Evolutionary conservation across 495 filamentous ascomycete genomes (phyloP).

Genomic region (Aspergillus sparsus): DNA sequence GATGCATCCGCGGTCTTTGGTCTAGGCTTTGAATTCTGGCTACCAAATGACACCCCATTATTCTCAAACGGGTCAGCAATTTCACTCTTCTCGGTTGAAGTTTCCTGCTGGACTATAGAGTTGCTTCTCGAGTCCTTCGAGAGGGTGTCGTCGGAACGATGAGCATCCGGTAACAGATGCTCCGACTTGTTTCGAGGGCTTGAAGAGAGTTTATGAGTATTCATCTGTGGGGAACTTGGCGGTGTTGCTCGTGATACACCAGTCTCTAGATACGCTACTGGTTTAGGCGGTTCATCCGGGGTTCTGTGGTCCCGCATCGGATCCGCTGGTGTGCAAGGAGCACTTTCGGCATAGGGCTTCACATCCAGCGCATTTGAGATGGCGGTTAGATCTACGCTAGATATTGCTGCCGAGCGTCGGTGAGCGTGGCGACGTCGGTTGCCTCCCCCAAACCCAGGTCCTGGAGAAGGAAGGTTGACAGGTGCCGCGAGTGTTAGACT

Average conservation of each 20-base stretch:
- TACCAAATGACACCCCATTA: slow-evolving; percentile 61
- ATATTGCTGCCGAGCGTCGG: slow-evolving; percentile 82
- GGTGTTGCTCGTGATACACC: slow-evolving; percentile 35
- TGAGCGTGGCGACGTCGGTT: slow-evolving; percentile 74
- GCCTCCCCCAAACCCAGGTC: slow-evolving; percentile 41
- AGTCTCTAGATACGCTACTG: slow-evolving; percentile 40
- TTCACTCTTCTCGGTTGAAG: slow-evolving; percentile 36
- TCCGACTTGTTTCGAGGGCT: slow-evolving; percentile 42
- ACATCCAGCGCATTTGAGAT: slow-evolving; percentile 61
- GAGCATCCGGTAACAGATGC: slow-evolving; percentile 62
- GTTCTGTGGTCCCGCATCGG: slow-evolving; percentile 28
- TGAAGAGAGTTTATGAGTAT: slow-evolving; percentile 36
- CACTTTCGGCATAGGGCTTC: slow-evolving; percentile 57
- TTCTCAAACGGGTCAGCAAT: slow-evolving; percentile 59
- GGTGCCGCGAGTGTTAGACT: slow-evolving; percentile 42
- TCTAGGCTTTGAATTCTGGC: slow-evolving; percentile 42
- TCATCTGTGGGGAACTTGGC: slow-evolving; percentile 41
- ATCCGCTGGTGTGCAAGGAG: slow-evolving; percentile 68
- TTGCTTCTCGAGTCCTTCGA: slow-evolving; percentile 71
- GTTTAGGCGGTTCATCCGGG: slow-evolving; percentile 35
- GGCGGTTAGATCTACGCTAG: slow-evolving; percentile 75
- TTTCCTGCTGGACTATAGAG: slow-evolving; percentile 49
- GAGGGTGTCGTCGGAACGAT: slow-evolving; percentile 71
- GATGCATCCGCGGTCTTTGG: slow-evolving; percentile 58
- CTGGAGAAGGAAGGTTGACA: slow-evolving; percentile 48